Percentiles rank a stretch among this genome's conserved stretches.
Evolutionary conservation across 78 protist genomes (phyloP).

Genomic region (Monocercomonoides exilis): DNA sequence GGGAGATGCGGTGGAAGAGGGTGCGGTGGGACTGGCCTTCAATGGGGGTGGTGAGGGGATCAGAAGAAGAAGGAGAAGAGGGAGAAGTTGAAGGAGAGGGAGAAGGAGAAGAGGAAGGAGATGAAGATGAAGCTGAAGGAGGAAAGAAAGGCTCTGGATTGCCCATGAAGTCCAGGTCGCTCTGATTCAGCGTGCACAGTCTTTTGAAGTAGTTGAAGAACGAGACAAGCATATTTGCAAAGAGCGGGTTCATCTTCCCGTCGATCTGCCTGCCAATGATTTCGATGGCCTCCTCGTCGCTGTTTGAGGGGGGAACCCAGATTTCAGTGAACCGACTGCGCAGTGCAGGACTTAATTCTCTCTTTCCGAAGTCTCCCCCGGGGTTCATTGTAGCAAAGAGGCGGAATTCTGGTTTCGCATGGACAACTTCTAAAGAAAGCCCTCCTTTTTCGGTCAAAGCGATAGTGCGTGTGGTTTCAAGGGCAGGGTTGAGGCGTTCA

Average conservation of each 20-base stretch:
- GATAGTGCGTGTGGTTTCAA: slow-evolving; percentile 83
- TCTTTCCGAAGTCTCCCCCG: slow-evolving; percentile 98
- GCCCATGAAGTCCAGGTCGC: too few relatives aligned
- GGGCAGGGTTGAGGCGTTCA: slow-evolving; percentile 94
- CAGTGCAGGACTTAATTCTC: slow-evolving; percentile 97
- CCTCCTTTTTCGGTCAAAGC: slow-evolving; percentile 73
- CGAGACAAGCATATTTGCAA: neutral
- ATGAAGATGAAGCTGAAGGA: too few relatives aligned
- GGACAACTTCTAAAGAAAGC: slow-evolving; percentile 29
- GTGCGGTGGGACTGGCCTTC: too few relatives aligned
- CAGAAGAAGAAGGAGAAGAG: neutral
- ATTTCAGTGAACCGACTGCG: slow-evolving; percentile 89
- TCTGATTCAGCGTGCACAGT: neutral
- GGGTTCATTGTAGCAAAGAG: slow-evolving; percentile 98
- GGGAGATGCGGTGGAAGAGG: neutral
- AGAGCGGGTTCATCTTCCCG: neutral
- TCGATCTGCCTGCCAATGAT: neutral
- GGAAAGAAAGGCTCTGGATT: too few relatives aligned
- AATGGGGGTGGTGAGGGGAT: too few relatives aligned
- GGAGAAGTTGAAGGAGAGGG: neutral
- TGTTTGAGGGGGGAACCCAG: slow-evolving; percentile 73
- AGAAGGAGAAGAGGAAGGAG: too few relatives aligned
- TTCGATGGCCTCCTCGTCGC: slow-evolving; percentile 26
- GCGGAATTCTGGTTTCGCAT: slow-evolving; percentile 58
- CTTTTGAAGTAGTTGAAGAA: neutral